Evolutionary conservation across 2,329 filamentous ascomycete genomes (phyloP).

Genomic region (Ophiocordyceps camponoti-floridani): DNA sequence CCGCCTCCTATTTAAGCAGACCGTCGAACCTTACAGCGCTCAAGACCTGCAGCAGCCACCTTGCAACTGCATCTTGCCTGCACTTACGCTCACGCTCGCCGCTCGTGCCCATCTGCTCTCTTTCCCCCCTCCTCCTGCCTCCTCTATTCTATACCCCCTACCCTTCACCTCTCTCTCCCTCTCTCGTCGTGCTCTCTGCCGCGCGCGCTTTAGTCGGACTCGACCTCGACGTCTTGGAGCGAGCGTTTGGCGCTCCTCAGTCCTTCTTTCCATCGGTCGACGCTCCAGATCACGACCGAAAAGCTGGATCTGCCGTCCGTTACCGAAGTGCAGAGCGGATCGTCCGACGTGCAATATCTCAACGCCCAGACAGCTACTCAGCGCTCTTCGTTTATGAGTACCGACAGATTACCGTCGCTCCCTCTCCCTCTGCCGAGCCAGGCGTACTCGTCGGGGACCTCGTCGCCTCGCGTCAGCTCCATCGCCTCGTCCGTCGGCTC

Average conservation of each 20-base stretch:
- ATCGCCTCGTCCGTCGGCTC: constrained; percentile 56
- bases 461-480: constrained; percentile 60
- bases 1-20: background rate
- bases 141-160: no score
- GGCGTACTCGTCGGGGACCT: constrained; percentile 52
- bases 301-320: constrained; percentile 83
- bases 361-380: constrained; percentile 34
- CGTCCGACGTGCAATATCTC: constrained; percentile 24
- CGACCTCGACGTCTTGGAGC: constrained; percentile 6
- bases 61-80: background rate
- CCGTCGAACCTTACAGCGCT: background rate
- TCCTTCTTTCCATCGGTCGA: constrained; percentile 13
- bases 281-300: constrained; percentile 39
- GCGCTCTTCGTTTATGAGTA: constrained; percentile 44
- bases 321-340: constrained; percentile 16
- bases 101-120: background rate
- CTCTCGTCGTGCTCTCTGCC: constrained; percentile 3
- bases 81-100: background rate
- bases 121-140: constrained; percentile 9
- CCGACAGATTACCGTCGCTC: constrained; percentile 55
- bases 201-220: background rate
- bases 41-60: background rate
- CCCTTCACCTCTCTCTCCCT: constrained; percentile 2
- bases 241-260: constrained; percentile 2
- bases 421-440: constrained; percentile 52